Percentiles rank a stretch among this genome's conserved stretches.
phyloP scores from a whole-genome alignment of 2,329 filamentous ascomycete species.

The Neurospora sp. region DNA sequence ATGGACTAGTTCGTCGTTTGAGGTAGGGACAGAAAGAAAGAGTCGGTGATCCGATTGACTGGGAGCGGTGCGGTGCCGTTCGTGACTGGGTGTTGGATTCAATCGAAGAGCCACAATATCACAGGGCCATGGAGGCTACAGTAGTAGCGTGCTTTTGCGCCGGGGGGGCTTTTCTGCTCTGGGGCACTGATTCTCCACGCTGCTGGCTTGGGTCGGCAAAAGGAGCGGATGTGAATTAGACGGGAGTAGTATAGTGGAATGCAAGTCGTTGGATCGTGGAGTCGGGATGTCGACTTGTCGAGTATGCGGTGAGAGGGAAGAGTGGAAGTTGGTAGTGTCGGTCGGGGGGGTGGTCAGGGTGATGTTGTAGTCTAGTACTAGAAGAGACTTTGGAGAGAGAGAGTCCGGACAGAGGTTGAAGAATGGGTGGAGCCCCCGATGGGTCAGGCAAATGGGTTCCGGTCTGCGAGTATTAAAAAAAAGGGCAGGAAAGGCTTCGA shows the following conservation, averaged over 20 bases:
- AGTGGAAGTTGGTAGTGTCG: neutral
- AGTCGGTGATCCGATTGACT: constrained; percentile 3
- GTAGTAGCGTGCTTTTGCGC: neutral
- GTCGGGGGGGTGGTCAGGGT: neutral
- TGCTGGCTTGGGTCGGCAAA: neutral
- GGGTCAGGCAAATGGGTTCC: neutral
- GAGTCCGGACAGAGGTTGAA: neutral
- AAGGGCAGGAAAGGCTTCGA: neutral
- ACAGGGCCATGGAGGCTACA: neutral
- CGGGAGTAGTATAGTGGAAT: neutral
- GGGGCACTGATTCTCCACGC: neutral
- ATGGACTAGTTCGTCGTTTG: neutral
- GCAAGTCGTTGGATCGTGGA: neutral
- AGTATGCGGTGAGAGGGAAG: neutral
- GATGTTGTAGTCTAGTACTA: neutral
- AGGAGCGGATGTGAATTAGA: neutral
- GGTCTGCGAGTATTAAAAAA: neutral
- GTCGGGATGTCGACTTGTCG: neutral
- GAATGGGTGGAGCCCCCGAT: neutral
- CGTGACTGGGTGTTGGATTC: neutral
- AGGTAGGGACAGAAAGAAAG: neutral
- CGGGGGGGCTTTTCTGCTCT: neutral
- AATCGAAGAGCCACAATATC: neutral
- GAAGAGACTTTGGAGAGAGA: neutral
- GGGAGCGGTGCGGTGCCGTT: neutral